Evolutionary conservation across 805 yeast species (phyloP), one percentile per base, ranked within the genome.

Genomic region (Barnettozyma sucrosica): DNA sequence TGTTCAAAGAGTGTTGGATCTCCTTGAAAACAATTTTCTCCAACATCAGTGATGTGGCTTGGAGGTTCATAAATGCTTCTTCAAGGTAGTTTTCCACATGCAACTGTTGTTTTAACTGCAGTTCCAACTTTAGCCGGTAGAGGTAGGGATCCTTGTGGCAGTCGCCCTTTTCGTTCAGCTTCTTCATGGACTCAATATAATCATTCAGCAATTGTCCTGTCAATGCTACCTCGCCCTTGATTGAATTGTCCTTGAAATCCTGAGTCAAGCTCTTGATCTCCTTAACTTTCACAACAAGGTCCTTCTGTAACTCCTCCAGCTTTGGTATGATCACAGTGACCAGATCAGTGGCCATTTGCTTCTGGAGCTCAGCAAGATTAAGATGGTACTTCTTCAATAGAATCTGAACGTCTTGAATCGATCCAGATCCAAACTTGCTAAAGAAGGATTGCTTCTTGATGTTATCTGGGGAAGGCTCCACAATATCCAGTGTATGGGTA

Each of bases 21-120:
- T 90, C 97, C 62, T 81, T 74, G 40, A 81, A 88, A 11, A 93
- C 89, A 50, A 88, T 90, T 57, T 85, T 81, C 62, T 85, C 99
- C 51, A 93, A 74, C 63, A 89, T 93, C 47, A 83, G 79, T 36
- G 95, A 96, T 1, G 96, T 84, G 36, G 79, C 78, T 69, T 92
- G 96, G 55, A 90, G 75, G 64, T 92, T 90, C 55, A 83, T 74
- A 63, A 79, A 90, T 0, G 97, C 96, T 61, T 89, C 96, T 60
- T 89, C 88, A 43, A 92, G 70, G 59, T 82, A 85, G 67, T 83
- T 85, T 64, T 92, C 97, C 65, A 89, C 96, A 20, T 76, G 75
- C 44, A 92, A 66, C 64, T 89, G 96, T 54, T 76, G 77, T 54
- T 77, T 82, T 57, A 93, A 76, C 65, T 85, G 92, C 55, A 80